phyloP scores from a whole-genome alignment of 805 yeast genomes.

The Ogataea naganishii region DNA sequence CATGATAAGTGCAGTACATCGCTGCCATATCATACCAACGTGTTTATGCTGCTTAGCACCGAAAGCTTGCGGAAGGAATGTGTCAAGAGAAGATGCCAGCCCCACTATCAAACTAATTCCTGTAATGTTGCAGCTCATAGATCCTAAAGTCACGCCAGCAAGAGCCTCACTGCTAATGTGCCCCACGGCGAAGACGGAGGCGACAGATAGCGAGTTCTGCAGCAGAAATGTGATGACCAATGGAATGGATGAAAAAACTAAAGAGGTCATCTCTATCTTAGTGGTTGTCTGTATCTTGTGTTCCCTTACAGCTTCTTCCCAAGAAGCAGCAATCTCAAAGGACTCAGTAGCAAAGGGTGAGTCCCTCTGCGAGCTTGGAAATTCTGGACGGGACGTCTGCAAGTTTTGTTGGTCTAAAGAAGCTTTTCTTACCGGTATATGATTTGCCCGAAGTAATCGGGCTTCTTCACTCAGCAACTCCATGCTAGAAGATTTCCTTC shows the following conservation, averaged over 20 bases:
- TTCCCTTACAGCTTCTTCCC: constrained; percentile 3
- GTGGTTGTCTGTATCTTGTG: constrained; percentile 4
- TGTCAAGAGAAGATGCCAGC: constrained; percentile 47
- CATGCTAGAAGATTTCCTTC: too few species aligned
- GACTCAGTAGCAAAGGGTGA: too few species aligned
- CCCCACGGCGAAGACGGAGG: constrained; percentile 49
- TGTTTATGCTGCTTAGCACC: constrained; percentile 42
- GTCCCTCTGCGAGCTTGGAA: too few species aligned
- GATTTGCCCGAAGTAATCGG: too few species aligned
- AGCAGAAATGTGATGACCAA: constrained; percentile 44
- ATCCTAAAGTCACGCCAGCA: constrained; percentile 52
- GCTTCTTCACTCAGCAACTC: too few species aligned
- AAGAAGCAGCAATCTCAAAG: too few species aligned
- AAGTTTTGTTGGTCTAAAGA: too few species aligned
- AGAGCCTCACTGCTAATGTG: constrained; percentile 49
- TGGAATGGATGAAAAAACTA: constrained; percentile 36
- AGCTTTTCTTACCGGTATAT: too few species aligned
- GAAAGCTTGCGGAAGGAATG: constrained; percentile 53
- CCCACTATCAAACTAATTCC: constrained; percentile 51
- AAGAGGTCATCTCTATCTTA: constrained; percentile 14
- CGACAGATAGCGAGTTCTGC: constrained; percentile 45
- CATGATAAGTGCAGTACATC: constrained; percentile 38
- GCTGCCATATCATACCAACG: constrained; percentile 43
- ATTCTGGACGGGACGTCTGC: too few species aligned
- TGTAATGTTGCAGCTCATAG: constrained; percentile 47